A percentile compares a stretch with the other conserved stretches of the same genome.
Conservation (phyloP, 495 filamentous ascomycete species). For the Extremus antarcticus region DNA sequence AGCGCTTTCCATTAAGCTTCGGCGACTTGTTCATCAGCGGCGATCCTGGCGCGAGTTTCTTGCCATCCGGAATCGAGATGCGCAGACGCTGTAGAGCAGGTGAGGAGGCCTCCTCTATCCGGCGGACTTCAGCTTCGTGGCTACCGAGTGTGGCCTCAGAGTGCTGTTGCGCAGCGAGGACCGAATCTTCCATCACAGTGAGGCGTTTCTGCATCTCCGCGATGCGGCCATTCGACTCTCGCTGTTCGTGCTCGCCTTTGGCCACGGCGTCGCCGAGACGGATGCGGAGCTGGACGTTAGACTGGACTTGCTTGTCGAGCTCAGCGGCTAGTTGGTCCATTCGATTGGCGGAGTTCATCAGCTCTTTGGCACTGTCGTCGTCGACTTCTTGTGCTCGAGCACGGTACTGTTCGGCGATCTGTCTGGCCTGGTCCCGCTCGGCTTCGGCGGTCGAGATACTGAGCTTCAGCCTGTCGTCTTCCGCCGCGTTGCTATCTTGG, state of each 20-base stretch:
- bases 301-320: conserved; percentile 65
- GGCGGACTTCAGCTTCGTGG: conserved; percentile 75
- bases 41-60: conserved; percentile 42
- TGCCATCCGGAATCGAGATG: conserved; percentile 23
- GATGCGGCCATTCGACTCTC: conserved; percentile 66
- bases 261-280: conserved; percentile 79
- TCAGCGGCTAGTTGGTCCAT: conserved; percentile 66
- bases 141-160: conserved; percentile 72
- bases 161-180: conserved; percentile 70
- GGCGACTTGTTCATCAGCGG: conserved; percentile 54
- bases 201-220: conserved; percentile 70
- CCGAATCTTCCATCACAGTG: conserved; percentile 68
- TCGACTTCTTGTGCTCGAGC: conserved; percentile 2
- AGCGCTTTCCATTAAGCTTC: conserved; percentile 30
- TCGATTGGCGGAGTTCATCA: conserved; percentile 58
- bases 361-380: conserved; percentile 7
- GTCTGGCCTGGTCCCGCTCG: conserved; percentile 59
- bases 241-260: conserved; percentile 78
- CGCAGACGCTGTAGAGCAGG: conserved; percentile 61
- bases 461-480: conserved; percentile 3
- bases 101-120: conserved; percentile 66
- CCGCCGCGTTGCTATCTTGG: background rate
- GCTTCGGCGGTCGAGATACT: conserved; percentile 51
- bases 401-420: conserved; percentile 39
- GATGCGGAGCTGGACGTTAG: conserved; percentile 60